Conservation (phyloP, 805 yeast genomes). For the Candida mattraensis region DNA sequence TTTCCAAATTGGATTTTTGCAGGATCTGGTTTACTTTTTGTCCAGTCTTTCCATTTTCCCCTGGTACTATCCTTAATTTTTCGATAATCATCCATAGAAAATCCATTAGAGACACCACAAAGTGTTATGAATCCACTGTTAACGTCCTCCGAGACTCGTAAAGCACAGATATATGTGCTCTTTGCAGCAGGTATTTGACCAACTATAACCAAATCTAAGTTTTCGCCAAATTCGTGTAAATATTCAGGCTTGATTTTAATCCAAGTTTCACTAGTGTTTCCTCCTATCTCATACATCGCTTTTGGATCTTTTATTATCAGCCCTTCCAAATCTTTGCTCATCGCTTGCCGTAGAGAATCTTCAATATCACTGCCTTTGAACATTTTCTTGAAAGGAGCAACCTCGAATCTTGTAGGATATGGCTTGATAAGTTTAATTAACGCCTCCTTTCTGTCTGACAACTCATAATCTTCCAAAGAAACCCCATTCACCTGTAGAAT, state of each 20-base stretch:
- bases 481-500: constrained; percentile 66
- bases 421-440: constrained; percentile 43
- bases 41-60: constrained; percentile 57
- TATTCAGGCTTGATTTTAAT: constrained; percentile 91
- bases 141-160: constrained; percentile 45
- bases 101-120: constrained; percentile 83
- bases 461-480: constrained; percentile 53
- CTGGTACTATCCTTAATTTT: constrained; percentile 55
- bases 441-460: constrained; percentile 55
- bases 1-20: constrained; percentile 53
- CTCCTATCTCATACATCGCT: constrained; percentile 60
- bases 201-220: constrained; percentile 73
- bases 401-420: constrained; percentile 51
- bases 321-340: constrained; percentile 74
- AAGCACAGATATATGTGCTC: constrained; percentile 71
- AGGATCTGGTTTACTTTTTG: constrained; percentile 42
- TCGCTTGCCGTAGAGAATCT: constrained; percentile 53
- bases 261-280: constrained; percentile 63
- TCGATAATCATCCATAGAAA: constrained; percentile 60
- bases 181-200: constrained; percentile 79
- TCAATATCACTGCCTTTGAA: constrained; percentile 52
- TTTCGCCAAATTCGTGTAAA: constrained; percentile 81
- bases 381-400: constrained; percentile 43
- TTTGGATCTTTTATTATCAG: constrained; percentile 67
- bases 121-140: constrained; percentile 56